Conservation (phyloP, 1,139 yeast genomes). For the Kodamaea alishanica region DNA sequence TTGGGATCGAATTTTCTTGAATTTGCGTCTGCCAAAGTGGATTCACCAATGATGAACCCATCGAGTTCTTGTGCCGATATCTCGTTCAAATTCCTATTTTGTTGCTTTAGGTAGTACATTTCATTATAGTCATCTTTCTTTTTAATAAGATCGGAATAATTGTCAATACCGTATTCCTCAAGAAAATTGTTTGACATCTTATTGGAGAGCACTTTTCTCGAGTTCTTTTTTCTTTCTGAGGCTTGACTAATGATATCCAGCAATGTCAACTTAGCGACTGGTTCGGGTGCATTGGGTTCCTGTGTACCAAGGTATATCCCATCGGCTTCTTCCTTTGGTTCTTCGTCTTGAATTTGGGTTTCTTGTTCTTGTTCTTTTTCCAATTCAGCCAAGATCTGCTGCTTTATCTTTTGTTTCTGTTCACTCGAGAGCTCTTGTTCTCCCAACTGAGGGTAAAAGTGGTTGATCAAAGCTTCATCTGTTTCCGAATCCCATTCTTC, state of each 20-base stretch:
- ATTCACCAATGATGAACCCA: constrained; percentile 37
- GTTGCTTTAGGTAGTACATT: constrained; percentile 18
- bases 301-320: constrained; percentile 39
- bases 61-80: constrained; percentile 29
- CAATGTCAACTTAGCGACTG: constrained; percentile 2
- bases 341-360: constrained; percentile 16
- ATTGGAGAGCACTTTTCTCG: constrained; percentile 25
- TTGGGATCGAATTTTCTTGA: constrained; percentile 5
- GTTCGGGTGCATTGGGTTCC: constrained; percentile 7
- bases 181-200: constrained; percentile 34
- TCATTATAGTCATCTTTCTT: constrained; percentile 29
- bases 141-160: constrained; percentile 27
- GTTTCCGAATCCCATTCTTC: constrained; percentile 46
- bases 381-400: constrained; percentile 34
- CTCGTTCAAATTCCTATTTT: constrained; percentile 21
- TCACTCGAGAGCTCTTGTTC: constrained; percentile 31
- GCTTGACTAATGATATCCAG: constrained; percentile 13
- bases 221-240: constrained; percentile 21
- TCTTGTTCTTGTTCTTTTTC: constrained; percentile 7
- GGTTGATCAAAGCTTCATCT: constrained; percentile 41
- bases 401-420: constrained; percentile 35
- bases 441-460: constrained; percentile 42
- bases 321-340: constrained; percentile 18
- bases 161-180: constrained; percentile 40
- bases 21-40: constrained; percentile 9